These are phyloP conservation scores for Venturia oleaginea DNA, from an alignment of 2,329 filamentous ascomycete genomes.

Conservation along the genomic window DNA sequence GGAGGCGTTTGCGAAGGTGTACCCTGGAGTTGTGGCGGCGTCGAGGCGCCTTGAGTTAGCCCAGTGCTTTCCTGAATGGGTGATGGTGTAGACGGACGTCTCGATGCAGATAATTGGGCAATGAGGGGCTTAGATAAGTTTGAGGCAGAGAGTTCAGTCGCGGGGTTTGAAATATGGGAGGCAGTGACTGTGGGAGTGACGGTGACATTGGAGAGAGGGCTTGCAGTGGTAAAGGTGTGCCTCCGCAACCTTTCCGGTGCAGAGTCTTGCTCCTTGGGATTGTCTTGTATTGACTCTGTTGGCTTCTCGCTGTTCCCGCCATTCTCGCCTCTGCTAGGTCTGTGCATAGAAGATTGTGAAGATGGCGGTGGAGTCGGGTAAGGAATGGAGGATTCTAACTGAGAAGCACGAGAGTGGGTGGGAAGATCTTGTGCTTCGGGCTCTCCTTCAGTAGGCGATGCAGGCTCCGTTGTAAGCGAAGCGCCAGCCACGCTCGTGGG, in stretches of 20 bases:
- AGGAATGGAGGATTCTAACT: slow-evolving; percentile 17
- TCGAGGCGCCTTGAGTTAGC: slow-evolving; percentile 75
- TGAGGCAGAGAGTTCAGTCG: slow-evolving; percentile 44
- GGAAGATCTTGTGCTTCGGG: slow-evolving; percentile 1
- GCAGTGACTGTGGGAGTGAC: slow-evolving; percentile 56
- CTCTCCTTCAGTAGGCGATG: slow-evolving; percentile 9
- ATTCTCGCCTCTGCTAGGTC: slow-evolving; percentile 19
- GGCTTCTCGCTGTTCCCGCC: slow-evolving; percentile 12
- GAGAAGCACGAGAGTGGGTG: slow-evolving; percentile 15
- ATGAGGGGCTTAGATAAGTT: slow-evolving; percentile 42
- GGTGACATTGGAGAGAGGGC: slow-evolving; percentile 56
- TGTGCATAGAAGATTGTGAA: slow-evolving; percentile 30
- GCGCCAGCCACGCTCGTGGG: neutral
- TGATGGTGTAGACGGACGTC: slow-evolving; percentile 46
- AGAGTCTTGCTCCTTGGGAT: neutral
- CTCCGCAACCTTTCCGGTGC: slow-evolving; percentile 20
- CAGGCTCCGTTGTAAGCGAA: slow-evolving; percentile 14
- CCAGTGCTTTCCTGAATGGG: slow-evolving; percentile 50
- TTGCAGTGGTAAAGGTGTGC: slow-evolving; percentile 28
- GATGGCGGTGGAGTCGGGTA: slow-evolving; percentile 35
- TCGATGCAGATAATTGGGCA: slow-evolving; percentile 37
- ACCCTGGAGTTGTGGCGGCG: slow-evolving; percentile 63
- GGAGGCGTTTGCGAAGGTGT: slow-evolving; percentile 87
- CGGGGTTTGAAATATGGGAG: slow-evolving; percentile 60
- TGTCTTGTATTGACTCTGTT: neutral